These are phyloP conservation scores for Selenicereus undatus DNA, from an alignment of 148 eudicot genomes.

Conservation along the genomic window DNA sequence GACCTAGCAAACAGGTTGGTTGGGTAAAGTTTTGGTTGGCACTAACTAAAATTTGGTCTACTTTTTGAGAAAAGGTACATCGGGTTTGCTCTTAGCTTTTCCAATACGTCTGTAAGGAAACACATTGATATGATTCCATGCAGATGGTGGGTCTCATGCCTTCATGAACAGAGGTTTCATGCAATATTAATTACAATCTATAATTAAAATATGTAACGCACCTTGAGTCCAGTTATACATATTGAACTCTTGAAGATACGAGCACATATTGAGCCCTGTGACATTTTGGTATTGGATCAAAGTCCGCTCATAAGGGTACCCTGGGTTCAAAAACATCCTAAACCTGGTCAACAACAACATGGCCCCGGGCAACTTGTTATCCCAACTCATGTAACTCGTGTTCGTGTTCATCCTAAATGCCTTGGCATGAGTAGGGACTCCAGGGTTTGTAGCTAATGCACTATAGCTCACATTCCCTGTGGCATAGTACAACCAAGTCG, in stretches of 20 bases:
- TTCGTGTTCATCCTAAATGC: constrained; percentile 44
- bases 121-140: not conserved
- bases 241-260: constrained; percentile 41
- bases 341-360: constrained; percentile 65
- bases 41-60: not conserved
- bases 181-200: not conserved
- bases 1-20: not conserved
- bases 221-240: constrained; percentile 69
- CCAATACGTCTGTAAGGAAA: too few relatives aligned
- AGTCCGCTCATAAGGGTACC: constrained; percentile 69
- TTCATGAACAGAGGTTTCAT: not conserved
- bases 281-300: constrained; percentile 50
- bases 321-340: constrained; percentile 67
- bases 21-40: too few relatives aligned
- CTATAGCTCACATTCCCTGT: constrained; percentile 54
- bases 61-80: not conserved
- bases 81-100: not conserved
- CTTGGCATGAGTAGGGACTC: constrained; percentile 38
- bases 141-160: not conserved
- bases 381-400: constrained; percentile 70
- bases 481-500: constrained; percentile 77
- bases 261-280: constrained; percentile 71
- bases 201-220: constrained; percentile 9
- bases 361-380: constrained; percentile 68
- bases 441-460: constrained; percentile 49